These are phyloP conservation scores for Diaporthe ampelina DNA, from an alignment of 2,329 filamentous ascomycete genomes.

Conservation along the genomic window DNA sequence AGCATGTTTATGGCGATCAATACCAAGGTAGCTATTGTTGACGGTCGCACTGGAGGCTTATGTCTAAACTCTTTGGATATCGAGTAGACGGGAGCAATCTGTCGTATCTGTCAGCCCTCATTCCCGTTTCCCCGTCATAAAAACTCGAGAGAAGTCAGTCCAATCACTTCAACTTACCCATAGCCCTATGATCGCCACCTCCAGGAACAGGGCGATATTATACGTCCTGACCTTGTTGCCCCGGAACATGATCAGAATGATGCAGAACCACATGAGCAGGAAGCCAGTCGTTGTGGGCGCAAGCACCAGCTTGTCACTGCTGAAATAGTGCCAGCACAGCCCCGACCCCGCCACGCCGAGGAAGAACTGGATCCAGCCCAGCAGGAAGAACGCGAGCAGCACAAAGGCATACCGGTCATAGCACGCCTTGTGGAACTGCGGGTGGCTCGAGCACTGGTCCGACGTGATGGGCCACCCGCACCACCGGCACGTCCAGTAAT, in stretches of 20 bases:
- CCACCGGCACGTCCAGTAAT: slow-evolving; percentile 59
- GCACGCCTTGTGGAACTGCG: slow-evolving; percentile 58
- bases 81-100: slow-evolving; percentile 48
- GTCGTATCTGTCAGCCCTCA: too few species aligned
- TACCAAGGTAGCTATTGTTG: slow-evolving; percentile 37
- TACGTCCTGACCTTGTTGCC: slow-evolving; percentile 56
- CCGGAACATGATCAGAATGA: slow-evolving; percentile 52
- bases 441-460: slow-evolving; percentile 47
- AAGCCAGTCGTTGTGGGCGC: slow-evolving; percentile 56
- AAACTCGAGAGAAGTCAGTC: slow-evolving; percentile 36
- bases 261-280: slow-evolving; percentile 52
- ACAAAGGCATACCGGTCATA: slow-evolving; percentile 55
- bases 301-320: slow-evolving; percentile 49
- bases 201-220: slow-evolving; percentile 54
- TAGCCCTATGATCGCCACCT: slow-evolving; percentile 52
- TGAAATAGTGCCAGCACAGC: slow-evolving; percentile 54
- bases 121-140: too few species aligned
- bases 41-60: not conserved
- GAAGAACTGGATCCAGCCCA: slow-evolving; percentile 55
- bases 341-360: slow-evolving; percentile 52
- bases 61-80: slow-evolving; percentile 42
- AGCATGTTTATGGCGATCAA: slow-evolving; percentile 46
- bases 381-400: slow-evolving; percentile 54
- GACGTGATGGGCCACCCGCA: slow-evolving; percentile 57
- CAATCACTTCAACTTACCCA: slow-evolving; percentile 47